These are phyloP conservation scores for Trichosporon faecale DNA, from an alignment of 1,284 basidiomycete genomes.

Conservation along the genomic window DNA sequence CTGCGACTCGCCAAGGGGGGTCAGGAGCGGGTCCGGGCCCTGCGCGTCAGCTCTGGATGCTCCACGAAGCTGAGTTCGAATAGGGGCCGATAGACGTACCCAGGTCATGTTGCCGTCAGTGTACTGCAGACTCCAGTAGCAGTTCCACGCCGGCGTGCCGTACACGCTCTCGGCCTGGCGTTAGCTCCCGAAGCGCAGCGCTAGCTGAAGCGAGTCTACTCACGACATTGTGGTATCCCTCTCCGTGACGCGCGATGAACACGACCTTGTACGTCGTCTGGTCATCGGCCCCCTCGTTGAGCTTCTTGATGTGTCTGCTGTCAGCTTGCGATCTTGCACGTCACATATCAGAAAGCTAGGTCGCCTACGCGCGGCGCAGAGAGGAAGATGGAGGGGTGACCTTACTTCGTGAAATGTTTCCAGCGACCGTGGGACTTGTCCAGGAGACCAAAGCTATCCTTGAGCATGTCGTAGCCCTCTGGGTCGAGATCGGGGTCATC, in stretches of 20 bases:
- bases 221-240: slow-evolving; percentile 41
- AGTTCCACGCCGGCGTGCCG: slow-evolving; percentile 47
- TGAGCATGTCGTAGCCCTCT: slow-evolving; percentile 32
- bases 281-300: slow-evolving; percentile 34
- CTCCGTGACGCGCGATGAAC: slow-evolving; percentile 49
- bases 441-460: slow-evolving; percentile 41
- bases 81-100: slow-evolving; percentile 8
- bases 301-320: slow-evolving; percentile 26
- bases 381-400: neutral
- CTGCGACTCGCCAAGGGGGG: slow-evolving; percentile 32
- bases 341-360: neutral
- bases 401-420: slow-evolving; percentile 25
- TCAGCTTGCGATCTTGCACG: neutral
- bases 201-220: neutral
- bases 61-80: too few relatives aligned
- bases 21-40: slow-evolving; percentile 45
- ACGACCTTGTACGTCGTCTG: slow-evolving; percentile 46
- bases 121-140: slow-evolving; percentile 30
- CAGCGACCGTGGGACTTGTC: slow-evolving; percentile 34
- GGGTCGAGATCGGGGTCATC: slow-evolving; percentile 26
- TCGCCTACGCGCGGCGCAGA: too few relatives aligned
- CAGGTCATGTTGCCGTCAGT: slow-evolving; percentile 40
- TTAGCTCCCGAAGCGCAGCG: neutral
- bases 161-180: slow-evolving; percentile 40
- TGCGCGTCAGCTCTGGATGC: slow-evolving; percentile 28